A percentile compares a stretch with the other conserved stretches of the same genome.
Conservation (phyloP, 345 rosid genomes). For the Mangifera indica region DNA sequence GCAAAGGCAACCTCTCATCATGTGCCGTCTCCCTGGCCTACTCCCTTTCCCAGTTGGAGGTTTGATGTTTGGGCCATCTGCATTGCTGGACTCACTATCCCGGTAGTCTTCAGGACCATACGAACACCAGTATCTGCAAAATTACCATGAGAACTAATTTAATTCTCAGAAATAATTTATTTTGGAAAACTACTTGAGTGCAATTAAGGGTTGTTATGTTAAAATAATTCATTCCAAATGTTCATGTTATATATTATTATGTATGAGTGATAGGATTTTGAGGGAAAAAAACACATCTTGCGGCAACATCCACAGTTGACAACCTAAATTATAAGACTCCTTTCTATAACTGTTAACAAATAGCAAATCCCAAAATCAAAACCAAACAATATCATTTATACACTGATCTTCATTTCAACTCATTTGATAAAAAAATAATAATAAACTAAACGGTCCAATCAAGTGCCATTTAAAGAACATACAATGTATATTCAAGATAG, state of each 20-base stretch:
- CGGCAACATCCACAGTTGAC: background rate
- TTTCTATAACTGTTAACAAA: background rate
- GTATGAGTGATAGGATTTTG: background rate
- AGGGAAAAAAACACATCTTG: slow-evolving; percentile 5
- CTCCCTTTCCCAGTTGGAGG: slow-evolving; percentile 57
- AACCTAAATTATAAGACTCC: background rate
- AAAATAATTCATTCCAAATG: background rate
- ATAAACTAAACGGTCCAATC: slow-evolving; percentile 5
- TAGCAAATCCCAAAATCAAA: slow-evolving; percentile 8
- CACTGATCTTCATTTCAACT: background rate
- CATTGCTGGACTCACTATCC: slow-evolving; percentile 36
- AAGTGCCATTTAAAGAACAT: slow-evolving; percentile 21
- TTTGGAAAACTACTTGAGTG: background rate
- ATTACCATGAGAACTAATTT: slow-evolving; percentile 10
- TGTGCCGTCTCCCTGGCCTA: slow-evolving; percentile 54
- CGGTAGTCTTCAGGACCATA: slow-evolving; percentile 60
- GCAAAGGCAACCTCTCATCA: slow-evolving; percentile 64
- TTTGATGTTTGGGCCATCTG: slow-evolving; percentile 40
- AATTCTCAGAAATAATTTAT: slow-evolving; percentile 9
- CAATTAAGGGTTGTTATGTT: background rate
- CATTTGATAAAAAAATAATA: background rate
- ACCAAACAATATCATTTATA: slow-evolving; percentile 1
- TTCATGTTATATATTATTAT: background rate
- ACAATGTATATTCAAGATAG: slow-evolving; percentile 59
- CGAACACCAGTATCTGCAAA: slow-evolving; percentile 60